phyloP scores from a whole-genome alignment of 2,329 filamentous ascomycete species.

The Acrodontium crateriforme region DNA sequence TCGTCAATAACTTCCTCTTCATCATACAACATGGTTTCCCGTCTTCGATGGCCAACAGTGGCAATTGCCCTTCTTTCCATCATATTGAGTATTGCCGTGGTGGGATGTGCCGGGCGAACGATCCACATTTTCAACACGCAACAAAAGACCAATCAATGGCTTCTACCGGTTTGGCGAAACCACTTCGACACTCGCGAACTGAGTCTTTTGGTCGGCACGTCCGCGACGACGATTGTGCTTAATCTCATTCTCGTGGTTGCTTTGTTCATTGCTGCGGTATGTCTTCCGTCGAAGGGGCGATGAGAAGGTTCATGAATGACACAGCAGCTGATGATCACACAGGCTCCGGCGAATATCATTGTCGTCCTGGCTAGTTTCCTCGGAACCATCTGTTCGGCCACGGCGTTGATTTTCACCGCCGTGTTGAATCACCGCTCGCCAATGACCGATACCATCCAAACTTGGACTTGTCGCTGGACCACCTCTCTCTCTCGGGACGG shows the following conservation, averaged over 20 bases:
- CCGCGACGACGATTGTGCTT: constrained; percentile 24
- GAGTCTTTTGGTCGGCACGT: constrained; percentile 27
- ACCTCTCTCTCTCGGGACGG: constrained; percentile 6
- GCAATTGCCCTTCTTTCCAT: constrained; percentile 18
- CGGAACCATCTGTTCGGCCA: constrained; percentile 25
- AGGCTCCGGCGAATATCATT: constrained; percentile 22
- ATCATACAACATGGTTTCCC: constrained; percentile 6
- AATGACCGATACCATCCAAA: constrained; percentile 21
- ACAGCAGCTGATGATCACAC: background rate
- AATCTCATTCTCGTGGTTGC: constrained; percentile 23
- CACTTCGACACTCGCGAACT: constrained; percentile 34
- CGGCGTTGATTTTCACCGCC: constrained; percentile 25
- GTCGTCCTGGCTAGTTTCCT: constrained; percentile 24
- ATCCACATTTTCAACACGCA: constrained; percentile 31
- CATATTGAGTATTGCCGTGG: constrained; percentile 26
- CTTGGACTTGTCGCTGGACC: constrained; percentile 25
- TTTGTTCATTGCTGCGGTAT: constrained; percentile 21
- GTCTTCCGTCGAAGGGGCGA: too few relatives aligned
- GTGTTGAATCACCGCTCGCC: constrained; percentile 17
- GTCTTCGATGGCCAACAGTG: constrained; percentile 13
- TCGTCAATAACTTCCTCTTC: too few relatives aligned
- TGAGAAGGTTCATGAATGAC: too few relatives aligned
- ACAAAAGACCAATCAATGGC: constrained; percentile 31
- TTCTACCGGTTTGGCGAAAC: constrained; percentile 33
- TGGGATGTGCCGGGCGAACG: constrained; percentile 30